Conservation (phyloP, 441 rosid species). For the Erysimum cheiri region DNA sequence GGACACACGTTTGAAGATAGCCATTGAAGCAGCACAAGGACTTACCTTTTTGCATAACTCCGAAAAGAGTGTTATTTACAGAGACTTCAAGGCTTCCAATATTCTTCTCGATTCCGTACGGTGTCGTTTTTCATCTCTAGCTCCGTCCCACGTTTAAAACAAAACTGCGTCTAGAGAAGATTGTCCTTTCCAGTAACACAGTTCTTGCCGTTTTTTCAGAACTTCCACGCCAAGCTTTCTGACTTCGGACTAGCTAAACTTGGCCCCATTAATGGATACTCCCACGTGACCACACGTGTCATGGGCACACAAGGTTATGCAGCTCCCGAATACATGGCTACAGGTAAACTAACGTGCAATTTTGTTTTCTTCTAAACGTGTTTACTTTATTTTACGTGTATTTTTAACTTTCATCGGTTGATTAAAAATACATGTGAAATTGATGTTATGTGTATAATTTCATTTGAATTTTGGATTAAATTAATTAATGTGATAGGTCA, state of each 20-base stretch:
- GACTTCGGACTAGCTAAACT: slow-evolving; percentile 86
- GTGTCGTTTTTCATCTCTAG: slow-evolving; percentile 1
- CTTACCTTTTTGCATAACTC: slow-evolving; percentile 77
- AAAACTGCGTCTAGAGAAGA: neutral
- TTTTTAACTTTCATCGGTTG: neutral
- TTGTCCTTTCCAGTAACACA: neutral
- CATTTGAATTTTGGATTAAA: neutral
- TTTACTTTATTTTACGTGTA: too few relatives aligned
- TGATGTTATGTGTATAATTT: neutral
- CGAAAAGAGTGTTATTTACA: slow-evolving; percentile 81
- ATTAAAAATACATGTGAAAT: slow-evolving; percentile 2
- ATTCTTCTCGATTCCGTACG: slow-evolving; percentile 79
- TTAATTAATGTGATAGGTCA: slow-evolving; percentile 57
- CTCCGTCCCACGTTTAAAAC: neutral
- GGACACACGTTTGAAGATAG: slow-evolving; percentile 68
- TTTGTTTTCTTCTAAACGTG: too few relatives aligned
- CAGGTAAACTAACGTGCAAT: slow-evolving; percentile 49
- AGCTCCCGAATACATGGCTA: slow-evolving; percentile 84
- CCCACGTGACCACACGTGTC: slow-evolving; percentile 76
- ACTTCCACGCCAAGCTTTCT: slow-evolving; percentile 74
- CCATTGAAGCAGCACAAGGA: slow-evolving; percentile 86
- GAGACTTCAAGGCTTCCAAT: slow-evolving; percentile 90
- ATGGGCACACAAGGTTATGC: slow-evolving; percentile 90
- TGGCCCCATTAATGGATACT: slow-evolving; percentile 72
- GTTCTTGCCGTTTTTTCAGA: slow-evolving; percentile 46